Evolutionary conservation across 2,329 filamentous ascomycete genomes (phyloP).

Genomic region (Fusarium oxysporum): DNA sequence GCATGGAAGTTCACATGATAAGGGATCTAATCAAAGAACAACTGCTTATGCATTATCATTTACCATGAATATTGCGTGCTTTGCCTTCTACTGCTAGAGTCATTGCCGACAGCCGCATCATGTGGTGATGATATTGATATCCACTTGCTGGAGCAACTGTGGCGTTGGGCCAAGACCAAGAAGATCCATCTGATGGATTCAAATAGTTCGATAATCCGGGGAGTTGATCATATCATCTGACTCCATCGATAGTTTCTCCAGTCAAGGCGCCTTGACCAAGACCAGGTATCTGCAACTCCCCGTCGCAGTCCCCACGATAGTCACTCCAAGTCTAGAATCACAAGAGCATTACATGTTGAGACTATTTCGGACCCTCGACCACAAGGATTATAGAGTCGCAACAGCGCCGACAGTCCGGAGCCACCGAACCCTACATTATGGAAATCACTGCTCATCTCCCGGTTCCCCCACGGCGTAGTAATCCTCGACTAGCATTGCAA

Average conservation of each 20-base stretch:
- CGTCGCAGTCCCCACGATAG: background rate
- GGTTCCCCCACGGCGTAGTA: background rate
- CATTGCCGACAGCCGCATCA: background rate
- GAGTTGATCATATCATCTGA: conserved; percentile 28
- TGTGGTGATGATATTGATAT: background rate
- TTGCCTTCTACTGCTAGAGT: background rate
- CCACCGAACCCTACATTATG: conserved; percentile 9
- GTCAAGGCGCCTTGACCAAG: conserved; percentile 8
- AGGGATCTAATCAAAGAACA: background rate
- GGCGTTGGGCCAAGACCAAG: background rate
- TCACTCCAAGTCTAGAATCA: background rate
- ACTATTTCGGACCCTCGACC: background rate
- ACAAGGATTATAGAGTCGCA: background rate
- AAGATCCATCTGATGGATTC: background rate
- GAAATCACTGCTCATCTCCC: background rate
- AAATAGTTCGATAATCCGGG: conserved; percentile 16
- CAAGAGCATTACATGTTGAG: background rate
- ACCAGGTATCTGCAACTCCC: background rate
- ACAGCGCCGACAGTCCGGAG: conserved; percentile 19
- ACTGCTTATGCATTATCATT: background rate
- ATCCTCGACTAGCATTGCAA: conserved; percentile 12
- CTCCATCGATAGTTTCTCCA: conserved; percentile 5
- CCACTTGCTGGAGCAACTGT: background rate
- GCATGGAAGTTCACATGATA: background rate
- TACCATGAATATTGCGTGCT: background rate